phyloP scores from a whole-genome alignment of 306 rosid genomes.

The Hippophae rhamnoides region DNA sequence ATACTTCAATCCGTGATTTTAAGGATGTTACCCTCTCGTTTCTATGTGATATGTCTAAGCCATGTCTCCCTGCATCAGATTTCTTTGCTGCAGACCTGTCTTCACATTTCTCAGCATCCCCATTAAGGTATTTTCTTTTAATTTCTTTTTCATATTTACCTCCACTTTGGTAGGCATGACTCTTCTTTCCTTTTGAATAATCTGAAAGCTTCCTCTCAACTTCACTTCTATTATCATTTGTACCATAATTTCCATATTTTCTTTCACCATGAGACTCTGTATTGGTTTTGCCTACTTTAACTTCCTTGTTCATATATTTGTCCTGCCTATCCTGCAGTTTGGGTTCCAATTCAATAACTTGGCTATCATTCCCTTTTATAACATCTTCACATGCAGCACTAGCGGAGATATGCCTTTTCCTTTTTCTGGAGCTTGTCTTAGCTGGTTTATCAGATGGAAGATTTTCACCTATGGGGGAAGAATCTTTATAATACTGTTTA shows the following conservation, averaged over 20 bases:
- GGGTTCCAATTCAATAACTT: not conserved
- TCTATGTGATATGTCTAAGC: slow-evolving; percentile 28
- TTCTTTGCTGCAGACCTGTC: slow-evolving; percentile 35
- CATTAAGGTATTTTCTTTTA: slow-evolving; percentile 43
- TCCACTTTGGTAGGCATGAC: slow-evolving; percentile 33
- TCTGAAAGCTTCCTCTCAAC: slow-evolving; percentile 42
- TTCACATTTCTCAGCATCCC: slow-evolving; percentile 35
- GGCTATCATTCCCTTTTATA: not conserved
- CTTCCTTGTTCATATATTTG: slow-evolving; percentile 16
- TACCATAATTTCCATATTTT: slow-evolving; percentile 8
- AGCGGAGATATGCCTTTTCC: slow-evolving; percentile 25
- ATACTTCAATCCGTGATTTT: slow-evolving; percentile 44
- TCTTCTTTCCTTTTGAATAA: slow-evolving; percentile 34
- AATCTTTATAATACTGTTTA: slow-evolving; percentile 15
- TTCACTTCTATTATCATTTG: slow-evolving; percentile 33
- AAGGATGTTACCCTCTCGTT: slow-evolving; percentile 35
- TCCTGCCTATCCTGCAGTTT: slow-evolving; percentile 10
- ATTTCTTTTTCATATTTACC: slow-evolving; percentile 42
- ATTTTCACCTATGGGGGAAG: slow-evolving; percentile 30
- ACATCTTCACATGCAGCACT: slow-evolving; percentile 24
- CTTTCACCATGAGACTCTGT: slow-evolving; percentile 17
- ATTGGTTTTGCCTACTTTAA: slow-evolving; percentile 16
- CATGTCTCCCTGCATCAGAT: slow-evolving; percentile 37
- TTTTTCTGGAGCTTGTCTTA: slow-evolving; percentile 44
- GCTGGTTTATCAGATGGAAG: slow-evolving; percentile 25